Evolutionary conservation across 2,329 filamentous ascomycete species (phyloP), one percentile per base, ranked within the genome.

Genomic region (Xylaria sp.): DNA sequence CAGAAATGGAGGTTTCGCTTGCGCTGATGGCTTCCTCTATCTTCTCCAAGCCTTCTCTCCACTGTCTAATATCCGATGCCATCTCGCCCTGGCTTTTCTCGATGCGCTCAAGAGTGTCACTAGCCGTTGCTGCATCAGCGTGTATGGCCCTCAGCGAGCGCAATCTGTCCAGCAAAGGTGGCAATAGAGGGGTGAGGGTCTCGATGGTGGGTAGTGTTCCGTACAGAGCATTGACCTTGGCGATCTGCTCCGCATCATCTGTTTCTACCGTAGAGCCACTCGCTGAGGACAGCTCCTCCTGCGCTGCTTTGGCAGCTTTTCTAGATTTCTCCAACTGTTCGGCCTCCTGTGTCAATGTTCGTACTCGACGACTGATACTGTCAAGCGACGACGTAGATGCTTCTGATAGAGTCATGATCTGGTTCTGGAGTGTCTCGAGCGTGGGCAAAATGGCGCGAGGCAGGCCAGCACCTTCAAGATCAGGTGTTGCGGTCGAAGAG

Each of bases 191-290:
- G 6, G 93, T 87, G 7, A 99, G 85, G 65, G 87, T 92, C 80
- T 97, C 94, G 67, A 99, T 96, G 0, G 93, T 96, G 1, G 94
- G 91, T 17, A 99, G 83, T 3, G 93, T 93, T 1, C 92, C 92
- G 80, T 97, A 97, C 5, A 99, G 87, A 1, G 94, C 93, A 72
- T 97, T 96, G 78, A 99, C 92, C 79, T 97, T 97, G 62, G 92
- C 87, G 48, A 90, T 87, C 74, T 97, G 92, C 74, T 97, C 93
- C 9, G 86, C 82, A 71, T 90, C 84, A 65, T 87, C 82, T 9
- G 76, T 75, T 23, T 84, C 81, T 4, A 81, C 76, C 1, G 81
- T 74, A 3, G 82, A 78, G 9, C 78, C 82, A 20, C 84, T 83
- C 36, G 83, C 80, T 6, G 82, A 79, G 10, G 83, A 83, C 26